Evolutionary conservation across 2,329 filamentous ascomycete species (phyloP), one percentile per base, ranked within the genome.

Genomic region (Ophiostoma sp.): DNA sequence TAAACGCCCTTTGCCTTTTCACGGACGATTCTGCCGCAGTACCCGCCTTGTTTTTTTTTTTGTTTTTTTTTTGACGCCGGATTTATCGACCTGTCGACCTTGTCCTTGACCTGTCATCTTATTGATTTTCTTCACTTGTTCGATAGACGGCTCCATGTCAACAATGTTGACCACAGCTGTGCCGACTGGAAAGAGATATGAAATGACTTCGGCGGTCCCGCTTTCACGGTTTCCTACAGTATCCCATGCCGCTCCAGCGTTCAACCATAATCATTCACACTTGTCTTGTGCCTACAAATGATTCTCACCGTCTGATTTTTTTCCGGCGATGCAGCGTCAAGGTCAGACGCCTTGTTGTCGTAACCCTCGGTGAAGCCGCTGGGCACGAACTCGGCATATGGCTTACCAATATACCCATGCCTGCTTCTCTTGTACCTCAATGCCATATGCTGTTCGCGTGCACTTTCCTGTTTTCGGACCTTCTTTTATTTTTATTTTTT

Each of bases 21-120:
- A 22, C 71, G 48, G 73, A 52, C 61, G 42, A 42, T 70, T 72
- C 74, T 74, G 69, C 73, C 73, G 74, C 74, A 69, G 71, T 64
- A 75, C 57, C 71, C 74, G 74, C 73, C 63, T 42, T 42, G 19
- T 31, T 45, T 68, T 22, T 31, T 45, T 68, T 64, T 31, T 48
- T 48, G 15, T 19, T 17, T 11, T 42, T 45, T 48, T 36, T 50
- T 71, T 48, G 6, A 42, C 31, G 50, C 50, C 9, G 50, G 8
- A 9, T 19, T 61, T 36, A 36, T 36, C 57, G 33, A 63, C 19
- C 31, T 39, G 33, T 63, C 33, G 31, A 33, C 57, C 31, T 19
- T 70, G 15, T 45, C 25, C n/a, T 59, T 28, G 42, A 3, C 68
- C 17, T 70, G 12, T 25, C 48, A 33, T 55, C 25, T 19, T 25